Conservation (phyloP, 1,284 basidiomycete species). For the Ustilago vetiveriae region DNA sequence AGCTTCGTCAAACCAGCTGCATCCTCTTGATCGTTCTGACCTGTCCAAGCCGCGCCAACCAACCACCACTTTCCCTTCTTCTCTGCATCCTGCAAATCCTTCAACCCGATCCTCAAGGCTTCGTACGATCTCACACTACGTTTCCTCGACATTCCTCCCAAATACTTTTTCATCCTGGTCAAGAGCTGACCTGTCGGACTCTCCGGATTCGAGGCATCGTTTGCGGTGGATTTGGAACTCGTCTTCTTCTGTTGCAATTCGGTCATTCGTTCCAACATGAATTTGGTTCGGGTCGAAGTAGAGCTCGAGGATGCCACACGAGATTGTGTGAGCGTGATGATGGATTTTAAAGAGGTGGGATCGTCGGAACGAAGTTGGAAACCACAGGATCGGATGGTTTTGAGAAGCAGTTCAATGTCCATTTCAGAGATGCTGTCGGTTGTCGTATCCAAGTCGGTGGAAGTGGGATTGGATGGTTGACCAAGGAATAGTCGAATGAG, state of each 20-base stretch:
- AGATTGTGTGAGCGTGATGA: constrained; percentile 56
- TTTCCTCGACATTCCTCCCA: constrained; percentile 51
- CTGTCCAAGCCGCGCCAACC: constrained; percentile 94
- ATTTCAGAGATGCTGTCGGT: constrained; percentile 27
- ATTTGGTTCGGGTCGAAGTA: constrained; percentile 53
- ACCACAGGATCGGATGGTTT: constrained; percentile 74
- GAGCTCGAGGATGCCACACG: constrained; percentile 25
- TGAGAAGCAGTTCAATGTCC: constrained; percentile 81
- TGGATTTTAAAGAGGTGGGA: constrained; percentile 54
- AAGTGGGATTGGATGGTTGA: constrained; percentile 24
- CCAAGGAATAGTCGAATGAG: constrained; percentile 82
- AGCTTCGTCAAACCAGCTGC: constrained; percentile 59
- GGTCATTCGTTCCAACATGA: constrained; percentile 64
- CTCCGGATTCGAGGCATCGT: constrained; percentile 25
- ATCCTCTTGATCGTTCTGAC: constrained; percentile 81
- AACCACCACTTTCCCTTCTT: constrained; percentile 98
- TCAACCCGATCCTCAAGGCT: constrained; percentile 69
- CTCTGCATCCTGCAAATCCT: constrained; percentile 85
- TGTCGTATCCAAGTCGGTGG: constrained; percentile 4
- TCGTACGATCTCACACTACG: constrained; percentile 53
- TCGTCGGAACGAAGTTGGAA: constrained; percentile 60
- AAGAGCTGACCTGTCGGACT: constrained; percentile 26
- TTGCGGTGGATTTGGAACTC: neutral
- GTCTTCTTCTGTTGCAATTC: constrained; percentile 49
- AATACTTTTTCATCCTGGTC: constrained; percentile 57